These are phyloP conservation scores for Hyaloscypha bicolor DNA, from an alignment of 495 filamentous ascomycete species.

Conservation along the genomic window DNA sequence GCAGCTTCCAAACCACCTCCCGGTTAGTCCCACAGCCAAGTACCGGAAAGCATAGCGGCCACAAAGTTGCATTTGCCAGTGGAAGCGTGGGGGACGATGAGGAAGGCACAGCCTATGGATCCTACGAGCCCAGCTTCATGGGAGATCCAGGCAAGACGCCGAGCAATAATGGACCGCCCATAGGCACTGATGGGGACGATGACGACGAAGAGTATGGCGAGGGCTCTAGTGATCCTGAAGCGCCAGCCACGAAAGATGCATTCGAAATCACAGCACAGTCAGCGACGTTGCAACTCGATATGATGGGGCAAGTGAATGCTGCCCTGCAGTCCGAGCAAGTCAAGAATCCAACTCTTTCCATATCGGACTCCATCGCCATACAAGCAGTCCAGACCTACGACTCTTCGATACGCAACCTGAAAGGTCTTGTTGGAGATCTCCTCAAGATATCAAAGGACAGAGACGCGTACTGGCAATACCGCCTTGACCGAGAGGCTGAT, in stretches of 20 bases:
- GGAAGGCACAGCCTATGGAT: slow-evolving; percentile 54
- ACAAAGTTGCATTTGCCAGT: slow-evolving; percentile 48
- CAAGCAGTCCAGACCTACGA: slow-evolving; percentile 89
- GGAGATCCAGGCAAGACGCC: slow-evolving; percentile 51
- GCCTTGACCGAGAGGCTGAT: slow-evolving; percentile 84
- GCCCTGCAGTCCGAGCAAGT: slow-evolving; percentile 75
- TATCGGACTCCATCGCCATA: slow-evolving; percentile 73
- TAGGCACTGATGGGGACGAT: slow-evolving; percentile 51
- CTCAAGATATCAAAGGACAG: slow-evolving; percentile 90
- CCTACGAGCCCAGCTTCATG: slow-evolving; percentile 59
- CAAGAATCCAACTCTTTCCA: slow-evolving; percentile 65
- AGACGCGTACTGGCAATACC: slow-evolving; percentile 95
- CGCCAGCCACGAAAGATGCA: slow-evolving; percentile 79
- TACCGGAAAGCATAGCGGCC: slow-evolving; percentile 12
- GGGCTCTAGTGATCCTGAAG: slow-evolving; percentile 77
- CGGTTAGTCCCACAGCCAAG: slow-evolving; percentile 19
- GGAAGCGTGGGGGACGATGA: slow-evolving; percentile 57
- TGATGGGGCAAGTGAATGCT: slow-evolving; percentile 78
- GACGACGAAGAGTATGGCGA: slow-evolving; percentile 86
- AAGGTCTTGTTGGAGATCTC: slow-evolving; percentile 82
- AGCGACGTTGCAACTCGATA: slow-evolving; percentile 86
- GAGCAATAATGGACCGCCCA: slow-evolving; percentile 40
- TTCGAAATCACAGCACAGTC: slow-evolving; percentile 96
- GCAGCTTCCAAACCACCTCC: slow-evolving; percentile 41
- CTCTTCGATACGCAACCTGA: slow-evolving; percentile 83